Percentiles rank a stretch among this genome's conserved stretches.
These are phyloP conservation scores for Trichosanthes truncata DNA, from an alignment of 306 rosid species.

Conservation along the genomic window DNA sequence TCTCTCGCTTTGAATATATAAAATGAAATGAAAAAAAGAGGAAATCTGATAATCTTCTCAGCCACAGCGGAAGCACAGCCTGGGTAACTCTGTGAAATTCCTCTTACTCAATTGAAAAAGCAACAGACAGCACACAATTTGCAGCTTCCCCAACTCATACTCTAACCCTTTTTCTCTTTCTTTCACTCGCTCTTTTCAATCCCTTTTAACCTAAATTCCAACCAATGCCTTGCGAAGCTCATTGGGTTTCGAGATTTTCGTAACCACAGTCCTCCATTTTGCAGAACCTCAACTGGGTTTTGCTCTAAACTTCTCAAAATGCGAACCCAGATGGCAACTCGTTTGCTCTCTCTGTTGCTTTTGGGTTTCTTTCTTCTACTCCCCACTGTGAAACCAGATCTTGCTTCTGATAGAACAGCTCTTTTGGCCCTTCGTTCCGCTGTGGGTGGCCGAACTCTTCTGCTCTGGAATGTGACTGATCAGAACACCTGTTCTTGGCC, in stretches of 20 bases:
- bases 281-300: slow-evolving; percentile 12
- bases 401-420: slow-evolving; percentile 34
- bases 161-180: not conserved
- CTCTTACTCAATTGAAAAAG: slow-evolving; percentile 14
- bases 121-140: slow-evolving; percentile 13
- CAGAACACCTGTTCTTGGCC: slow-evolving; percentile 30
- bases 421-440: slow-evolving; percentile 31
- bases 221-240: not conserved
- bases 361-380: slow-evolving; percentile 3
- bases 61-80: slow-evolving; percentile 19
- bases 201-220: not conserved
- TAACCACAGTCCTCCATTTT: not conserved
- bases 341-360: not conserved
- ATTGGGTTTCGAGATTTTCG: not conserved
- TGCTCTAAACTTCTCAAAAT: slow-evolving; percentile 8
- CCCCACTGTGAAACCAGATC: slow-evolving; percentile 28
- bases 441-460: slow-evolving; percentile 37
- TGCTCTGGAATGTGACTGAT: slow-evolving; percentile 27
- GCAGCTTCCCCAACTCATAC: slow-evolving; percentile 19
- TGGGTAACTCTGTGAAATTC: slow-evolving; percentile 5
- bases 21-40: not conserved
- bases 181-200: not conserved
- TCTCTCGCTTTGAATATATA: not conserved
- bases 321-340: slow-evolving; percentile 9
- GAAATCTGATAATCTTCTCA: not conserved